Evolutionary conservation across 768 basidiomycete genomes (phyloP), one percentile per base, ranked within the genome.

Genomic region (Serpula lacrymans): DNA sequence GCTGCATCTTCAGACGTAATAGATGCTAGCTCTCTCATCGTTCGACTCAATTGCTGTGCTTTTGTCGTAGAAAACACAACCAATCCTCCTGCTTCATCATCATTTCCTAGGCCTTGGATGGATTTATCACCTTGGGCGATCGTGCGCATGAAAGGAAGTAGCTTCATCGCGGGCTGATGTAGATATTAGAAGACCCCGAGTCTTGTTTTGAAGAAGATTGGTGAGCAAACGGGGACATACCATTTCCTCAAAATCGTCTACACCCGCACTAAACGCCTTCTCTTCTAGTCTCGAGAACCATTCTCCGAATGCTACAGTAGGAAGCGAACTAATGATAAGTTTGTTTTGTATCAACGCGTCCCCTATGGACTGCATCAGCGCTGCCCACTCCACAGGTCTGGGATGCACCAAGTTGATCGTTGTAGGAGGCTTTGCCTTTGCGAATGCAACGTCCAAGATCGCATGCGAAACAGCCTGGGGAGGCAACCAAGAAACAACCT

Each of bases 361-460:
- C 6, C 42, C 51, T 13, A 71, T 47, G 5, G 41, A 44, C 12
- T 47, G 25, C 16, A 69, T 51, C 12, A 68, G 28, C 5, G 32
- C 37, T 12, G 42, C 38, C 59, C 67, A 71, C 2, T 52, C 18
- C 6, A 65, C 45, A 3, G 63, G 60, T 10, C 51, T 53, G 1
- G 70, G 68, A 51, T 70, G 67, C 2, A 66, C 65, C 8, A 70
- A 35, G 47, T 72, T 69, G 22, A 65, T 43, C 4, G 55, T 54
- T 17, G 43, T 39, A 2, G 63, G 59, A 0, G 42, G 42, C 9
- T 39, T 32, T 5, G 50, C 39, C 26, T 33, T 24, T 5, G 49
- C 29, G 33, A 65, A 54, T 1, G 59, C 61, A 7, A 66, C 46
- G 41, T 70, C 67, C 6, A 64, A 26, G 11, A 69, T 49, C 23